phyloP scores from a whole-genome alignment of 148 eudicot species.

The Oxyria digyna region DNA sequence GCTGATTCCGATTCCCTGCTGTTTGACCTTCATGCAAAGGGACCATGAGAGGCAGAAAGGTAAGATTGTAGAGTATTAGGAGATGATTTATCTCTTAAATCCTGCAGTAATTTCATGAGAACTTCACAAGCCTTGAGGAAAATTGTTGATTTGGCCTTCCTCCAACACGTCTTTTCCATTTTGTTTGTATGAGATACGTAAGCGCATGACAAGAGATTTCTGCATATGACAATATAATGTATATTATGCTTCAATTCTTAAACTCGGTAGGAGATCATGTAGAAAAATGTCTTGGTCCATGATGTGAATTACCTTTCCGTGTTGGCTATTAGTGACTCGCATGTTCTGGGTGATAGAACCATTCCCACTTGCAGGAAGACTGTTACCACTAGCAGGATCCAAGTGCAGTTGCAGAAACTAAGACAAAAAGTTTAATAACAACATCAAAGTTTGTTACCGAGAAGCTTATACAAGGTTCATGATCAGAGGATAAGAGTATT shows the following conservation, averaged over 20 bases:
- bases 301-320: conserved; percentile 63
- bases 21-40: neutral
- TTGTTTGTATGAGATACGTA: conserved; percentile 66
- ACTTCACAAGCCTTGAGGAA: conserved; percentile 62
- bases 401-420: conserved; percentile 95
- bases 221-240: conserved; percentile 16
- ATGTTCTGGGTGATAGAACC: conserved; percentile 68
- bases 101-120: neutral
- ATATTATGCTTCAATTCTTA: neutral
- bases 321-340: conserved; percentile 78
- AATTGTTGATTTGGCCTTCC: conserved; percentile 88
- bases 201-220: conserved; percentile 93
- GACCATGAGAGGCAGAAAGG: neutral
- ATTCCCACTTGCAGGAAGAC: conserved; percentile 54
- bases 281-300: neutral
- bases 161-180: conserved; percentile 63
- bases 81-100: conserved; percentile 11
- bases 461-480: neutral
- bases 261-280: neutral
- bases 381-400: conserved; percentile 81
- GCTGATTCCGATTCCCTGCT: neutral
- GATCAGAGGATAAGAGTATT: neutral
- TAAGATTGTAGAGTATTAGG: neutral
- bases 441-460: conserved; percentile 12
- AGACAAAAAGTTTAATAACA: conserved; percentile 5